phyloP scores from a whole-genome alignment of 805 yeast species.

The Candida parachauliodes region DNA sequence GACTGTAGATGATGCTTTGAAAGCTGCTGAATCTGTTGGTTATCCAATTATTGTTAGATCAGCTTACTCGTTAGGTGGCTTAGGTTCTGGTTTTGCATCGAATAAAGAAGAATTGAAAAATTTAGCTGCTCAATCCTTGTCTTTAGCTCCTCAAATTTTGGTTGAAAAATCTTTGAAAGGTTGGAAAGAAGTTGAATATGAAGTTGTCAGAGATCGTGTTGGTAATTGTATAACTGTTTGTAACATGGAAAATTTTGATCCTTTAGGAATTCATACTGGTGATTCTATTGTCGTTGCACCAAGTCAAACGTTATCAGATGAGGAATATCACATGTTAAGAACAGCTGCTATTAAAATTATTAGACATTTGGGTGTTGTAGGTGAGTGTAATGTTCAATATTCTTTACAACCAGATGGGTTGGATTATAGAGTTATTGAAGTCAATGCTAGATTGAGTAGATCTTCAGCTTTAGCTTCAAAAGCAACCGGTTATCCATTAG shows the following conservation, averaged over 20 bases:
- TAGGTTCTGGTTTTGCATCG: constrained; percentile 95
- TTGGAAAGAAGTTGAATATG: constrained; percentile 98
- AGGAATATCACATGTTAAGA: constrained; percentile 97
- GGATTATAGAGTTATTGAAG: constrained; percentile 96
- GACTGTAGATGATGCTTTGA: constrained; percentile 85
- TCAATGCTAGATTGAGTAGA: constrained; percentile 93
- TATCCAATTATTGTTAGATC: constrained; percentile 97
- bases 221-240: constrained; percentile 98
- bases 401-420: constrained; percentile 94
- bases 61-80: constrained; percentile 95
- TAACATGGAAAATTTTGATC: constrained; percentile 99
- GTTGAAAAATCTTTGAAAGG: constrained; percentile 97
- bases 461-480: constrained; percentile 97
- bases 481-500: constrained; percentile 98
- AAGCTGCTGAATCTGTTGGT: constrained; percentile 85
- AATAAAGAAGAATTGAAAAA: constrained; percentile 79
- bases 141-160: constrained; percentile 89
- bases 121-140: constrained; percentile 83
- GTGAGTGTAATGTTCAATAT: constrained; percentile 98
- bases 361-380: constrained; percentile 97
- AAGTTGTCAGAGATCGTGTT: constrained; percentile 94
- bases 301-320: constrained; percentile 94
- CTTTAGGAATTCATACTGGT: constrained; percentile 97
- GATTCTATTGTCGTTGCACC: constrained; percentile 99
- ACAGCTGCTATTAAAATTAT: constrained; percentile 96